These are phyloP conservation scores for Leucosporidium creatinivorum DNA, from an alignment of 768 basidiomycete genomes.

Conservation along the genomic window DNA sequence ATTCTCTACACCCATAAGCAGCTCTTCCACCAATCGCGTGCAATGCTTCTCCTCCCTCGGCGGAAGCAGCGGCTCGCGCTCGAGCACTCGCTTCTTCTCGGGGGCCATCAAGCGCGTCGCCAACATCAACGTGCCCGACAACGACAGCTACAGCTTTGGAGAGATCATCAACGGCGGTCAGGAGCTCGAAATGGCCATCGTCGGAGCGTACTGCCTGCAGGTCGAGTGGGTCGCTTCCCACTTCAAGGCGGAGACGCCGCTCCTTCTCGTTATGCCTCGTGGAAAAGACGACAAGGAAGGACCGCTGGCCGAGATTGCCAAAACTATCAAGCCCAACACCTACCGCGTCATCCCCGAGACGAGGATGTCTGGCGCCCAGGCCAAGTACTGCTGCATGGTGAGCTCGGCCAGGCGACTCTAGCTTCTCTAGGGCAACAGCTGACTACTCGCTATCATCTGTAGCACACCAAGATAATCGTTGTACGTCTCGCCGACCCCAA, in stretches of 20 bases:
- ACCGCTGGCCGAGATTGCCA: background rate
- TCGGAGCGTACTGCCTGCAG: constrained; percentile 37
- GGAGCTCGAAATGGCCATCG: constrained; percentile 25
- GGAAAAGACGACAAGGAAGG: background rate
- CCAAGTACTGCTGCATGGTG: background rate
- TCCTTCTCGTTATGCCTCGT: constrained; percentile 19
- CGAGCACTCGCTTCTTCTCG: constrained; percentile 10
- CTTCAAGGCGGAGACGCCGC: constrained; percentile 2
- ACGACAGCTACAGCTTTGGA: constrained; percentile 11
- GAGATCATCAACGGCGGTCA: constrained; percentile 37
- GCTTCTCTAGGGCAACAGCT: too few species aligned
- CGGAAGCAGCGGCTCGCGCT: background rate
- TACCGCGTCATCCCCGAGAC: constrained; percentile 4
- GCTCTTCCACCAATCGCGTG: background rate
- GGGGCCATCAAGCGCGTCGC: constrained; percentile 20
- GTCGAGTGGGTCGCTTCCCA: constrained; percentile 16
- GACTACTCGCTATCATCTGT: too few species aligned
- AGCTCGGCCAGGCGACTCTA: too few species aligned
- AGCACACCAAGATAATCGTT: constrained; percentile 15
- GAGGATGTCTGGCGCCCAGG: too few species aligned
- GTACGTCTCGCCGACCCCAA: background rate
- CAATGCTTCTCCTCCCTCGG: constrained; percentile 5
- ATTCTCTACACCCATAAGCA: constrained; percentile 25
- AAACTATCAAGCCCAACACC: background rate
- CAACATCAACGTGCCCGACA: constrained; percentile 1